These are phyloP conservation scores for Vitellaria paradoxa DNA, from an alignment of 179 eudicot species.

Conservation along the genomic window DNA sequence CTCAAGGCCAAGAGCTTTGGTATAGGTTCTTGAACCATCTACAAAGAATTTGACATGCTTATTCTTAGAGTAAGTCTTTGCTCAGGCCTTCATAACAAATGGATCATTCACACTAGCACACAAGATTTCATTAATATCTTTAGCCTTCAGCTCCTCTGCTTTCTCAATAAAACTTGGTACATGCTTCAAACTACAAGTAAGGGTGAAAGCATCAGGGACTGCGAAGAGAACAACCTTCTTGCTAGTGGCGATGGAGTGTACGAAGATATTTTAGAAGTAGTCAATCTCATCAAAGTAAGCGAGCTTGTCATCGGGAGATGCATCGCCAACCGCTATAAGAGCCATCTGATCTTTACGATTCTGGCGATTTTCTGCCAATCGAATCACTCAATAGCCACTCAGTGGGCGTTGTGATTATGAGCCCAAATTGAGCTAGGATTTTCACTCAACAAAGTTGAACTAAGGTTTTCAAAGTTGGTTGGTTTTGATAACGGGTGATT, in stretches of 20 bases:
- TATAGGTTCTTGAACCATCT: conserved; percentile 71
- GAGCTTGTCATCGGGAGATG: conserved; percentile 55
- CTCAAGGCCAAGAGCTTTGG: conserved; percentile 77
- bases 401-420: conserved; percentile 6
- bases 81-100: conserved; percentile 97
- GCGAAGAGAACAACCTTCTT: conserved; percentile 68
- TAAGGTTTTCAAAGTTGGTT: conserved; percentile 18
- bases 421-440: conserved; percentile 19
- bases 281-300: conserved; percentile 60
- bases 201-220: conserved; percentile 89
- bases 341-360: conserved; percentile 31
- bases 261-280: conserved; percentile 41
- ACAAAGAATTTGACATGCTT: conserved; percentile 83
- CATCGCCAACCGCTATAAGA: conserved; percentile 63
- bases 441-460: conserved; percentile 27
- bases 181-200: conserved; percentile 30
- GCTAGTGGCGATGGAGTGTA: conserved; percentile 66
- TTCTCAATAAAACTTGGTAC: too few relatives aligned
- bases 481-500: conserved; percentile 15
- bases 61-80: conserved; percentile 82
- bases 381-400: too few relatives aligned
- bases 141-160: too few relatives aligned
- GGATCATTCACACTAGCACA: conserved; percentile 55
- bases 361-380: too few relatives aligned
- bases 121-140: too few relatives aligned